Percentiles rank a stretch among this genome's conserved stretches.
Conservation (phyloP, 2,329 filamentous ascomycete genomes). For the Pseudocercospora macadamiae region DNA sequence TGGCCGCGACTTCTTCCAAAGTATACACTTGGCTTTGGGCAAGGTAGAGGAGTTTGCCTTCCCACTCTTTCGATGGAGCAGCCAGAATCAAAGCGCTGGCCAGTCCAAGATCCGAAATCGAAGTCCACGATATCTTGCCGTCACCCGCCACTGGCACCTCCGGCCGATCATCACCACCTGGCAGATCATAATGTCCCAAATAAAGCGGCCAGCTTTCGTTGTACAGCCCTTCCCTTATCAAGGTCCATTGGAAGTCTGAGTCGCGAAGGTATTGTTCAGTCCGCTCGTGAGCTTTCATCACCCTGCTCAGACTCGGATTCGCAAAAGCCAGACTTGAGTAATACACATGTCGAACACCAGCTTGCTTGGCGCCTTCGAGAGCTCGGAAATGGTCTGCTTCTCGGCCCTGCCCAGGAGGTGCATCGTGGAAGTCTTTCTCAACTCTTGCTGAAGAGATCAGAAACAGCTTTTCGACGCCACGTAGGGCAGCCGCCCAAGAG, state of each 20-base stretch:
- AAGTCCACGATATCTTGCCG: constrained; percentile 48
- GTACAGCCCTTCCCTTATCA: constrained; percentile 49
- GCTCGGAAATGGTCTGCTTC: constrained; percentile 50
- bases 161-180: constrained; percentile 37
- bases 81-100: constrained; percentile 46
- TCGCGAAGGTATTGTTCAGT: constrained; percentile 46
- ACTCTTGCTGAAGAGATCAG: constrained; percentile 50
- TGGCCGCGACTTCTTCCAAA: constrained; percentile 34
- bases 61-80: constrained; percentile 36
- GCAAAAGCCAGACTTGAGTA: constrained; percentile 51
- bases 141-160: constrained; percentile 47
- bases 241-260: constrained; percentile 36
- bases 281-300: constrained; percentile 52
- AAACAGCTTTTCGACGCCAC: constrained; percentile 46
- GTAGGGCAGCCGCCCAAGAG: constrained; percentile 40
- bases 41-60: constrained; percentile 45
- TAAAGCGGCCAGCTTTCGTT: constrained; percentile 54
- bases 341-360: constrained; percentile 50
- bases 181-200: constrained; percentile 47
- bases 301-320: constrained; percentile 45
- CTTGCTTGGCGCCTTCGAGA: constrained; percentile 45
- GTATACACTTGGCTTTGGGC: constrained; percentile 33
- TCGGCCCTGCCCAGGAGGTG: constrained; percentile 45
- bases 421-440: constrained; percentile 48
- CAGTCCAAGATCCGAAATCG: constrained; percentile 49